Percentiles rank a stretch among this genome's conserved stretches.
phyloP scores from a whole-genome alignment of 1,284 basidiomycete species.

The Albatrellus sp. region DNA sequence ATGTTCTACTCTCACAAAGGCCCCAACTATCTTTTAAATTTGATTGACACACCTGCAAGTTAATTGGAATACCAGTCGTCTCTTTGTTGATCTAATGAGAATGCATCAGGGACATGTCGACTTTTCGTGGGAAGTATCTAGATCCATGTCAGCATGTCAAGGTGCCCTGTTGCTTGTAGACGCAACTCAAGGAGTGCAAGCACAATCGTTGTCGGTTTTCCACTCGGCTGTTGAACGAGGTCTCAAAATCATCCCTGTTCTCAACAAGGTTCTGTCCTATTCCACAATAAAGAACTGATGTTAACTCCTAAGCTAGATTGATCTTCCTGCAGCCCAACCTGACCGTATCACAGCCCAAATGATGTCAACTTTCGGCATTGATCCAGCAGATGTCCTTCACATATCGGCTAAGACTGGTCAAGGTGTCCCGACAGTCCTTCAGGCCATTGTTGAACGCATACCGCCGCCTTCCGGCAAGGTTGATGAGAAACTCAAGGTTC shows the following conservation, averaged over 20 bases:
- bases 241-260: conserved; percentile 80
- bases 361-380: conserved; percentile 68
- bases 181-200: conserved; percentile 95
- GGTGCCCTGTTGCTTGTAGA: conserved; percentile 89
- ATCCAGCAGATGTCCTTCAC: conserved; percentile 57
- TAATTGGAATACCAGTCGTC: not conserved
- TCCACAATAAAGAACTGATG: not conserved
- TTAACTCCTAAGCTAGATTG: conserved; percentile 42
- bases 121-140: conserved; percentile 92
- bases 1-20: conserved; percentile 61
- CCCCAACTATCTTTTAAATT: conserved; percentile 70
- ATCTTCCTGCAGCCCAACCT: conserved; percentile 78
- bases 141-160: conserved; percentile 88
- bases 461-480: conserved; percentile 55
- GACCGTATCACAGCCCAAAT: conserved; percentile 74
- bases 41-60: conserved; percentile 90
- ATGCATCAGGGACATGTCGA: conserved; percentile 76
- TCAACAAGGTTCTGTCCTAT: conserved; percentile 70
- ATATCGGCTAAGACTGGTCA: conserved; percentile 92
- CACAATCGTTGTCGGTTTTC: conserved; percentile 93
- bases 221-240: conserved; percentile 78
- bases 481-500: conserved; percentile 60
- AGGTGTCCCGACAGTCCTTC: conserved; percentile 67
- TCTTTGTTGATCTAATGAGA: not conserved
- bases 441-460: conserved; percentile 73